Conservation (phyloP, 2,329 filamentous ascomycete genomes). For the Microdochium trichocladiopsis region DNA sequence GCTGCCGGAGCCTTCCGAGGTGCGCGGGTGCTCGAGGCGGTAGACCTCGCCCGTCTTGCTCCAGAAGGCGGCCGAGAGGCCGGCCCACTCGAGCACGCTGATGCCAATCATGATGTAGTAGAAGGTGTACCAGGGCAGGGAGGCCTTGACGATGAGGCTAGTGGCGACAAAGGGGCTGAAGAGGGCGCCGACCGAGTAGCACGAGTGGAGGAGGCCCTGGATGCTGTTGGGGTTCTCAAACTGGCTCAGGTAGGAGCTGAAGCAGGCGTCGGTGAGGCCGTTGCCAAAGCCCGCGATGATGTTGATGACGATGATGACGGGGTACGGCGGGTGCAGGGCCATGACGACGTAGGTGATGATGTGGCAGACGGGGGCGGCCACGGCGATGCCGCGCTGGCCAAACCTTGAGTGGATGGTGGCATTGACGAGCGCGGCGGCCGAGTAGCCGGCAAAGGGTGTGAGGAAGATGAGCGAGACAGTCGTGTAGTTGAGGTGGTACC, state of each 20-base stretch:
- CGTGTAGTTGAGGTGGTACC: constrained; percentile 55
- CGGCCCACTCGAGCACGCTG: constrained; percentile 46
- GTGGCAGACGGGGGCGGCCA: constrained; percentile 57
- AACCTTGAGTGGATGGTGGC: constrained; percentile 55
- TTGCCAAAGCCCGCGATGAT: constrained; percentile 65
- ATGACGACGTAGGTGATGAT: constrained; percentile 59
- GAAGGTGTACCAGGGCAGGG: constrained; percentile 62
- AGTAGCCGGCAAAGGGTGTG: constrained; percentile 59
- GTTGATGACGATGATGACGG: constrained; percentile 57
- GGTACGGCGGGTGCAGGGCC: constrained; percentile 61
- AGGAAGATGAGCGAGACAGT: constrained; percentile 62
- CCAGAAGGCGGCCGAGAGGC: constrained; percentile 55
- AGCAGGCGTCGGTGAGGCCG: constrained; percentile 45
- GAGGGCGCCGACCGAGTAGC: constrained; percentile 66
- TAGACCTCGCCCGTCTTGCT: constrained; percentile 49
- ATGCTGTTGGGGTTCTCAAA: constrained; percentile 53
- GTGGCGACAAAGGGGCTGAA: constrained; percentile 66
- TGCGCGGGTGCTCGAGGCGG: constrained; percentile 27
- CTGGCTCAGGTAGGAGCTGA: constrained; percentile 36
- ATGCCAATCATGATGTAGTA: constrained; percentile 68
- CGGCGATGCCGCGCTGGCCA: constrained; percentile 65
- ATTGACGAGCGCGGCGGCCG: constrained; percentile 55
- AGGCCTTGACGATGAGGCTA: constrained; percentile 58
- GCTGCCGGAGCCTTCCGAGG: constrained; percentile 22
- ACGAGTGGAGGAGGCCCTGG: constrained; percentile 53